Evolutionary conservation across 2,329 filamentous ascomycete species (phyloP).

Genomic region (Epichloe baconii): DNA sequence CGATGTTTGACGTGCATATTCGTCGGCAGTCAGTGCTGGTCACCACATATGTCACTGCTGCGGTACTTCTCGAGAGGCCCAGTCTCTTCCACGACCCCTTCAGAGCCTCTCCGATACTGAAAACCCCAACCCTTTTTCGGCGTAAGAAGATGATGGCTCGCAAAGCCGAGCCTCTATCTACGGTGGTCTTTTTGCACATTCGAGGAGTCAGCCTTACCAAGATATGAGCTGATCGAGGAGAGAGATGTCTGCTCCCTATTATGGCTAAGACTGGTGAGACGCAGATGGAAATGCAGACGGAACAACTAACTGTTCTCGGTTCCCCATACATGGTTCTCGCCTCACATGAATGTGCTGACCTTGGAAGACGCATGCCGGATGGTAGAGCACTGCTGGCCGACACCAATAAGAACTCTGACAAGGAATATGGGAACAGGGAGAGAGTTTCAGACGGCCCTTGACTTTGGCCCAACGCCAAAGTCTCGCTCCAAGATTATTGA

Average conservation of each 20-base stretch:
- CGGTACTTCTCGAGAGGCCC: not conserved
- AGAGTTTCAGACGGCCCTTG: not conserved
- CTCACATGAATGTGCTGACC: slow-evolving; percentile 5
- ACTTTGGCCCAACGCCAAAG: not conserved
- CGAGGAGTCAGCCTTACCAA: too few relatives aligned
- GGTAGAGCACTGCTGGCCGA: not conserved
- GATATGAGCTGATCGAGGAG: too few relatives aligned
- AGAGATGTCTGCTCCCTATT: not conserved
- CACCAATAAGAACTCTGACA: not conserved
- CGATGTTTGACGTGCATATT: slow-evolving; percentile 7
- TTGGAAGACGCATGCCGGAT: not conserved
- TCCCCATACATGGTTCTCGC: slow-evolving; percentile 3
- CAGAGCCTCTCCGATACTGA: too few relatives aligned
- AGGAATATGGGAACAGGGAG: not conserved
- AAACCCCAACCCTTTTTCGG: too few relatives aligned
- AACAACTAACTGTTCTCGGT: not conserved
- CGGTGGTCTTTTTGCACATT: too few relatives aligned
- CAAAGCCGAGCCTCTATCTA: too few relatives aligned
- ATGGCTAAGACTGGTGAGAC: not conserved
- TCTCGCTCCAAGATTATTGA: not conserved
- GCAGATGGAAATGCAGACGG: not conserved
- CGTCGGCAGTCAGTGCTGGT: slow-evolving; percentile 9
- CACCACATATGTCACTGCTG: slow-evolving; percentile 8
- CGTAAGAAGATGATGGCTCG: too few relatives aligned
- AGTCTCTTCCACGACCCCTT: not conserved